Evolutionary conservation across 163 green algal genomes (phyloP).

Genomic region (Prototheca wickerhamii): DNA sequence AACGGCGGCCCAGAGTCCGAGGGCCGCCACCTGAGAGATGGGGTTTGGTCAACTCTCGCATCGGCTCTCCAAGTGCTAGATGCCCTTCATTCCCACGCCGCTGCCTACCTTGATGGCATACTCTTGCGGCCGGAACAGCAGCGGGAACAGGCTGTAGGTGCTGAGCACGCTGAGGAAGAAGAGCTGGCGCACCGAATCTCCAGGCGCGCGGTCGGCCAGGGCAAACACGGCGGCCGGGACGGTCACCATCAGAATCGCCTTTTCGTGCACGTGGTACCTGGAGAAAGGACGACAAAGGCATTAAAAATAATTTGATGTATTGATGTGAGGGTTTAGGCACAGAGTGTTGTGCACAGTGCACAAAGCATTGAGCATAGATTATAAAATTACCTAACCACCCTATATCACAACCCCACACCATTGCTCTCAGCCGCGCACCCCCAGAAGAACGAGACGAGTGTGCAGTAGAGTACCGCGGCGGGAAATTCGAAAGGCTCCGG

Average conservation of each 20-base stretch:
- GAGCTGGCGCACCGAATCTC: slow-evolving; percentile 27
- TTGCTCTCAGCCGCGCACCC: slow-evolving; percentile 33
- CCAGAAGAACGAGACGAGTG: slow-evolving; percentile 83
- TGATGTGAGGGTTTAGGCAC: background rate
- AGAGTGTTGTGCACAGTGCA: background rate
- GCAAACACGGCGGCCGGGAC: slow-evolving; percentile 45
- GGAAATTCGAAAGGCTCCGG: slow-evolving; percentile 31
- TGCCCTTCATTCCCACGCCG: background rate
- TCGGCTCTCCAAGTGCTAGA: no score
- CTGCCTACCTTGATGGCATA: slow-evolving; percentile 58
- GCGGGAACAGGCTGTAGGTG: slow-evolving; percentile 73
- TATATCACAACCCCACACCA: no score
- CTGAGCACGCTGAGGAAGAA: slow-evolving; percentile 48
- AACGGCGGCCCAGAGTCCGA: no score
- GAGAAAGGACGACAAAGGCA: background rate
- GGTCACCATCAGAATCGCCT: slow-evolving; percentile 72
- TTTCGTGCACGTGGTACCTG: slow-evolving; percentile 94
- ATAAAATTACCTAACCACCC: no score
- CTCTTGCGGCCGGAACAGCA: slow-evolving; percentile 70
- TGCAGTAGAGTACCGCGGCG: slow-evolving; percentile 46
- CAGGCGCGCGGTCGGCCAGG: background rate
- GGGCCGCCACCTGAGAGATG: no score
- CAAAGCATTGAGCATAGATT: no score
- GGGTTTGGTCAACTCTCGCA: no score
- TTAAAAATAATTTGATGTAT: background rate